Conservation (phyloP, 306 rosid genomes). For the Astragalus glycyphyllos region DNA sequence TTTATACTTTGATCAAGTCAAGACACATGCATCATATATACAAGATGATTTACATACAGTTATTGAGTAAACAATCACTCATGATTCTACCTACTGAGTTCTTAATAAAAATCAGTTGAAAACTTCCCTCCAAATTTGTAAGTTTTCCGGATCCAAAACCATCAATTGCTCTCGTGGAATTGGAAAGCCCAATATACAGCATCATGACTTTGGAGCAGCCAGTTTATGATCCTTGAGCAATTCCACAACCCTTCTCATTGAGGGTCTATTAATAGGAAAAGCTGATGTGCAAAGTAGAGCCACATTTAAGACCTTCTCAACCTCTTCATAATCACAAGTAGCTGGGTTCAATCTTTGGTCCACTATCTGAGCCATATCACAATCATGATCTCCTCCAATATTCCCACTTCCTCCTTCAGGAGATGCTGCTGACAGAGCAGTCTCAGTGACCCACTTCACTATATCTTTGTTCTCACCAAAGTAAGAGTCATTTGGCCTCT, state of each 20-base stretch:
- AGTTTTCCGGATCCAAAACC: constrained; percentile 27
- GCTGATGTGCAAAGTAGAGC: constrained; percentile 74
- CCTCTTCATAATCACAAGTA: constrained; percentile 55
- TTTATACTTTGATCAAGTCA: constrained; percentile 12
- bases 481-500: constrained; percentile 73
- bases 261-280: constrained; percentile 73
- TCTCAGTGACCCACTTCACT: constrained; percentile 78
- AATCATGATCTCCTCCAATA: background rate
- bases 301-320: constrained; percentile 66
- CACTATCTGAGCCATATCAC: constrained; percentile 46
- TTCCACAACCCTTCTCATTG: constrained; percentile 82
- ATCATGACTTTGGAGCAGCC: constrained; percentile 45
- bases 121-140: constrained; percentile 15
- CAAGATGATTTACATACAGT: background rate
- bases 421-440: constrained; percentile 36
- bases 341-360: constrained; percentile 61
- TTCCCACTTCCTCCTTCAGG: constrained; percentile 23
- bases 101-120: constrained; percentile 1
- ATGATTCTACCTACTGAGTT: background rate
- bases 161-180: constrained; percentile 22
- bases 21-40: constrained; percentile 3
- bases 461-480: constrained; percentile 78
- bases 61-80: constrained; percentile 19
- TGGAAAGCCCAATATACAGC: constrained; percentile 2
- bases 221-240: constrained; percentile 62